phyloP scores from a whole-genome alignment of 2,329 filamentous ascomycete species.

The Stachybotrys echinatus region DNA sequence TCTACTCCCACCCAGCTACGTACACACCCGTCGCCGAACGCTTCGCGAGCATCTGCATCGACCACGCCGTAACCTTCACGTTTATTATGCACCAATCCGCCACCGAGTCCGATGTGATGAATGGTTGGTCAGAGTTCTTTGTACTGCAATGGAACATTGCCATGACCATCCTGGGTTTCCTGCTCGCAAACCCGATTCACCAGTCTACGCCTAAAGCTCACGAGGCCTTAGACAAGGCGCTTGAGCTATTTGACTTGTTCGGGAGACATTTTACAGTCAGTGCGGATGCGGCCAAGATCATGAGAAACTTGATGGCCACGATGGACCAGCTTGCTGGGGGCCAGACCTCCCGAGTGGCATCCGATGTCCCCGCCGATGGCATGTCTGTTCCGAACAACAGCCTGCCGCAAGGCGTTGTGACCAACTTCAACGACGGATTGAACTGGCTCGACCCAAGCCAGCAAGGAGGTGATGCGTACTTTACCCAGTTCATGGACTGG shows the following conservation, averaged over 20 bases:
- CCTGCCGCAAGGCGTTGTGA: not conserved
- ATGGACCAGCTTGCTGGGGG: slow-evolving; percentile 11
- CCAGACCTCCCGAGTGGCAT: not conserved
- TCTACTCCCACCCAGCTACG: slow-evolving; percentile 11
- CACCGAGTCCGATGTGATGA: slow-evolving; percentile 13
- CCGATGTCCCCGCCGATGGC: not conserved
- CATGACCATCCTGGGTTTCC: slow-evolving; percentile 26
- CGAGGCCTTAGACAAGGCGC: slow-evolving; percentile 27
- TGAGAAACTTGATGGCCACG: slow-evolving; percentile 14
- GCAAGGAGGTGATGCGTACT: slow-evolving; percentile 9
- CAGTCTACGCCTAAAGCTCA: slow-evolving; percentile 12
- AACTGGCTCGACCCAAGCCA: slow-evolving; percentile 15
- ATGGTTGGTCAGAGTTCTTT: slow-evolving; percentile 20
- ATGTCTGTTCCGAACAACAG: not conserved
- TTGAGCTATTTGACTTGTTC: slow-evolving; percentile 28
- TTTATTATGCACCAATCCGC: slow-evolving; percentile 15
- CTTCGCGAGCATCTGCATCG: slow-evolving; percentile 10
- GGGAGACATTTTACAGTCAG: slow-evolving; percentile 33
- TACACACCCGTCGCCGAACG: slow-evolving; percentile 11
- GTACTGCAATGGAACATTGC: slow-evolving; percentile 20
- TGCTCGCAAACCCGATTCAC: slow-evolving; percentile 22
- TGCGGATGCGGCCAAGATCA: slow-evolving; percentile 31
- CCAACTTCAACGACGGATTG: slow-evolving; percentile 4
- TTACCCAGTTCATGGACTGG: slow-evolving; percentile 19
- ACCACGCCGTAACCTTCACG: slow-evolving; percentile 16